Conservation (phyloP, 129 eudicot genomes). For the Centrapalus pauciflorus region DNA sequence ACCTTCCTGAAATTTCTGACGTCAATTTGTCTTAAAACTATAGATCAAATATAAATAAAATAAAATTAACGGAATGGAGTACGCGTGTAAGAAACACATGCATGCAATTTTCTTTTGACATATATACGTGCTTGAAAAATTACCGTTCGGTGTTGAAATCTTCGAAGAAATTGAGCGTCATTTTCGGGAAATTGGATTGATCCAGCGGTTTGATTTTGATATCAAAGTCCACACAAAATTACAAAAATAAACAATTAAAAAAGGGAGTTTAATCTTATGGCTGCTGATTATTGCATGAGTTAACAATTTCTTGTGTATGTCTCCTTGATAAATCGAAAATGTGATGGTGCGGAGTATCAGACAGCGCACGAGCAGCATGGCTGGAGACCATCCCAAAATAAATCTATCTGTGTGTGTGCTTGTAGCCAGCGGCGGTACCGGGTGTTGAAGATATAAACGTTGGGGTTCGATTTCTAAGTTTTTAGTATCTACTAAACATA, state of each 20-base stretch:
- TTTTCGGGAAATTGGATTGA: constrained; percentile 19
- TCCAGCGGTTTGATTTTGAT: constrained; percentile 17
- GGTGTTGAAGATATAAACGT: too few relatives aligned
- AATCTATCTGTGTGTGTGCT: too few relatives aligned
- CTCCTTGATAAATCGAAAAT: background rate
- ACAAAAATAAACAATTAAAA: background rate
- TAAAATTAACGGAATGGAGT: constrained; percentile 13
- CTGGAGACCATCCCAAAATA: background rate
- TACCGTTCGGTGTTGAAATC: constrained; percentile 17
- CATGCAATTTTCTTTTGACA: constrained; percentile 8
- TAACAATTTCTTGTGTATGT: background rate
- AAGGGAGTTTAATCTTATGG: background rate
- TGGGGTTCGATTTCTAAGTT: too few relatives aligned
- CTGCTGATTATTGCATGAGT: background rate
- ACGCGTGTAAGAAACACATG: constrained; percentile 23
- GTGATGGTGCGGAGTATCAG: too few relatives aligned
- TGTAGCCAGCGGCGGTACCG: too few relatives aligned
- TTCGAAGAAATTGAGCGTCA: constrained; percentile 15
- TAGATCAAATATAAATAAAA: background rate
- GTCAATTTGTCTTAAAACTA: constrained; percentile 10
- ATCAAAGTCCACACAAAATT: background rate
- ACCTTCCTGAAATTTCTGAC: constrained; percentile 23
- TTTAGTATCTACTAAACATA: too few relatives aligned
- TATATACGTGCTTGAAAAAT: background rate
- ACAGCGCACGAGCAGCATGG: background rate